phyloP scores from a whole-genome alignment of 805 yeast genomes.

The Komagataella mondaviorum region DNA sequence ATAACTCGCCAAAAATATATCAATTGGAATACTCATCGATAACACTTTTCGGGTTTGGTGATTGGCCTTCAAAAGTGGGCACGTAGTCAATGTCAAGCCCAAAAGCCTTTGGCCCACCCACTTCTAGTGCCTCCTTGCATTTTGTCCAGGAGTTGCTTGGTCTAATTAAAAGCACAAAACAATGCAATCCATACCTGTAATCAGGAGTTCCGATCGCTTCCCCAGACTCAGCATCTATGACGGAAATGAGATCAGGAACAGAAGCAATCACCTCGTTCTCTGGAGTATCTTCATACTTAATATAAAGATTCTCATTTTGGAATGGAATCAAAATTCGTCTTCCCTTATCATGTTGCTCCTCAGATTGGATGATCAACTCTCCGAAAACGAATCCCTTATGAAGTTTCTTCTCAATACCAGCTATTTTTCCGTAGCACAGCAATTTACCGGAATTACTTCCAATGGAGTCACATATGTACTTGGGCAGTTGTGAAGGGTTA shows the following conservation, averaged over 20 bases:
- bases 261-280: slow-evolving; percentile 20
- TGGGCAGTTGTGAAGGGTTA: neutral
- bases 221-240: slow-evolving; percentile 26
- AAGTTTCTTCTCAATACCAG: slow-evolving; percentile 26
- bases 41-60: slow-evolving; percentile 20
- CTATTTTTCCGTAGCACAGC: slow-evolving; percentile 27
- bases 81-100: slow-evolving; percentile 21
- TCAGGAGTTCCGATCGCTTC: slow-evolving; percentile 37
- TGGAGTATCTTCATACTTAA: slow-evolving; percentile 11
- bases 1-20: neutral
- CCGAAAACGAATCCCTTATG: slow-evolving; percentile 31
- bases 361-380: slow-evolving; percentile 19
- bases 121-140: slow-evolving; percentile 19
- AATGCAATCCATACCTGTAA: slow-evolving; percentile 28
- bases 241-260: slow-evolving; percentile 33
- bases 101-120: slow-evolving; percentile 29
- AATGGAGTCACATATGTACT: neutral
- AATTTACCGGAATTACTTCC: slow-evolving; percentile 19
- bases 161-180: slow-evolving; percentile 26
- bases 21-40: slow-evolving; percentile 19
- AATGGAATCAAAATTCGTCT: slow-evolving; percentile 24
- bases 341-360: slow-evolving; percentile 2
- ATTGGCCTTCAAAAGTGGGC: slow-evolving; percentile 9
- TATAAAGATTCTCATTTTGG: slow-evolving; percentile 31
- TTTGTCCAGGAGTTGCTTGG: slow-evolving; percentile 23